Conservation (phyloP, 2,329 filamentous ascomycete species). For the Claviceps cyperi region DNA sequence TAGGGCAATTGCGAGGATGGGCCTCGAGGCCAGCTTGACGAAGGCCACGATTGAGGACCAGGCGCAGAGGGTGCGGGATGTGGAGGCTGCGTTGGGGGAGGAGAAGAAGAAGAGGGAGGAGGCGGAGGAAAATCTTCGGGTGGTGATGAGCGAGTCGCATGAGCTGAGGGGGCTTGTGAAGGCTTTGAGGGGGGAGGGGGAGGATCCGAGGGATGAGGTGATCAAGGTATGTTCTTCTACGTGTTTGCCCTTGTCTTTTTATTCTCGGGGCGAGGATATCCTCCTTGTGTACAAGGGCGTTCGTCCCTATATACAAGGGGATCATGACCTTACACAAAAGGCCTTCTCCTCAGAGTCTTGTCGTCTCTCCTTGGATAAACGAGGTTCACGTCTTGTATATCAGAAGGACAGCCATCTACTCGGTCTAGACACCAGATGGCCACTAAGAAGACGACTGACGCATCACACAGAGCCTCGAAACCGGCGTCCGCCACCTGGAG, state of each 20-base stretch:
- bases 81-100: conserved; percentile 16
- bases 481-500: conserved; percentile 20
- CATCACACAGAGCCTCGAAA: conserved; percentile 16
- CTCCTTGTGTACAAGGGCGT: no score
- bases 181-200: conserved; percentile 11
- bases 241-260: neutral
- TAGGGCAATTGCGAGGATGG: conserved; percentile 23
- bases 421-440: no score
- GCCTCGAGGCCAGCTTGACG: conserved; percentile 22
- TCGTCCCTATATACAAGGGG: no score
- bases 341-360: neutral
- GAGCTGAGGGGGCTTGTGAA: conserved; percentile 13
- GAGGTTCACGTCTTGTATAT: no score
- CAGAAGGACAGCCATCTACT: no score
- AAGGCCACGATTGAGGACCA: conserved; percentile 21
- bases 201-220: conserved; percentile 13
- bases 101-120: conserved; percentile 18
- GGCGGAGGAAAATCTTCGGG: conserved; percentile 15
- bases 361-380: neutral
- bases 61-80: conserved; percentile 16
- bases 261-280: no score
- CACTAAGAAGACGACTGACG: neutral
- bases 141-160: conserved; percentile 9
- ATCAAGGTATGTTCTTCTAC: conserved; percentile 14
- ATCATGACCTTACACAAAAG: no score